phyloP scores from a whole-genome alignment of 306 rosid species.

The Medicago lupulina region DNA sequence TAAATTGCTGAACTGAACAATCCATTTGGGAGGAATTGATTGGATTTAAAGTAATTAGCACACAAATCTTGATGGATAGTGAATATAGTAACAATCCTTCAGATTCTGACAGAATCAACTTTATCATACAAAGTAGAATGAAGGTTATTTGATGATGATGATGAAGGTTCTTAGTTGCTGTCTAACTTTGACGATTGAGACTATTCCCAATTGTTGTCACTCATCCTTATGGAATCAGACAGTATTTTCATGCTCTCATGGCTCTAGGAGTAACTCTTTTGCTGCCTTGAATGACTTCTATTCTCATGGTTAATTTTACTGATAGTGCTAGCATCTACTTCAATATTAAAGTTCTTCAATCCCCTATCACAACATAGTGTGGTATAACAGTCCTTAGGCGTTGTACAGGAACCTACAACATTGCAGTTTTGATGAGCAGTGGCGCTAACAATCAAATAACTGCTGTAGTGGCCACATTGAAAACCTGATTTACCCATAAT shows the following conservation, averaged over 20 bases:
- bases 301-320: neutral
- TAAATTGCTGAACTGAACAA: neutral
- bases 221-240: neutral
- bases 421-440: too few species aligned
- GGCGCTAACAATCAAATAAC: neutral
- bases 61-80: conserved; percentile 9
- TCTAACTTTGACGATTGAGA: neutral
- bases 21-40: neutral
- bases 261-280: neutral
- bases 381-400: too few species aligned
- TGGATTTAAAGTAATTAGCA: neutral
- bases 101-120: neutral
- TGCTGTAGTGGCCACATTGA: neutral
- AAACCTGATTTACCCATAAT: neutral
- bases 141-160: neutral
- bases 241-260: neutral
- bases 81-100: neutral
- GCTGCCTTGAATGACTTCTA: neutral
- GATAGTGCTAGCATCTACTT: neutral
- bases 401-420: too few species aligned
- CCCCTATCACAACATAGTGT: too few species aligned
- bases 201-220: neutral
- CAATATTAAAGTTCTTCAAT: too few species aligned
- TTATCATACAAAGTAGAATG: neutral
- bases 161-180: conserved; percentile 12